Conservation (phyloP, 2,329 filamentous ascomycete species). For the Rhinocladiella similis region DNA sequence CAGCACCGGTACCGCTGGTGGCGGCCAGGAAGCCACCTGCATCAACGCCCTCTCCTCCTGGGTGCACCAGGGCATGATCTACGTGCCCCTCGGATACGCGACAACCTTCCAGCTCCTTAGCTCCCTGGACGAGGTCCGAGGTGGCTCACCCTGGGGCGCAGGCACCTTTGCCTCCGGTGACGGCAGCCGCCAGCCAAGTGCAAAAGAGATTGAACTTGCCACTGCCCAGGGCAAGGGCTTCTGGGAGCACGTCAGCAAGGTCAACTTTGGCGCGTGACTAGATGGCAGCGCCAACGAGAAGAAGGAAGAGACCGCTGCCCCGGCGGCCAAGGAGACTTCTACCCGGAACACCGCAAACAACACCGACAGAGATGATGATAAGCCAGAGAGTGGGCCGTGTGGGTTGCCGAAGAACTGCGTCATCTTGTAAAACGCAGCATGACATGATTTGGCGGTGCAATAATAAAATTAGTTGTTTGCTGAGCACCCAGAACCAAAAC, state of each 20-base stretch:
- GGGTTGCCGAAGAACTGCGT: constrained; percentile 74
- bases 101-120: constrained; percentile 69
- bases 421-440: constrained; percentile 53
- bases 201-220: constrained; percentile 76
- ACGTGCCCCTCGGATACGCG: constrained; percentile 92
- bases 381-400: constrained; percentile 66
- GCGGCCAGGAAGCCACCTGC: constrained; percentile 89
- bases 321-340: constrained; percentile 25
- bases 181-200: constrained; percentile 77
- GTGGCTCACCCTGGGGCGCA: constrained; percentile 88
- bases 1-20: constrained; percentile 78
- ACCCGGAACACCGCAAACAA: constrained; percentile 32
- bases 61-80: constrained; percentile 91
- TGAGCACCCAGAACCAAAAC: too few species aligned
- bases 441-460: background rate
- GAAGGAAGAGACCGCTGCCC: constrained; percentile 28
- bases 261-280: constrained; percentile 70
- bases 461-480: too few species aligned
- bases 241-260: constrained; percentile 73
- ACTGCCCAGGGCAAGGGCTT: constrained; percentile 81
- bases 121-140: constrained; percentile 76
- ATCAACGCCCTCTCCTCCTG: constrained; percentile 81
- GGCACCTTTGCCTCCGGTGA: constrained; percentile 80
- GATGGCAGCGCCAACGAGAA: constrained; percentile 54
- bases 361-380: constrained; percentile 42